Evolutionary conservation across 2,329 filamentous ascomycete species (phyloP).

Genomic region (Scytalidium lignicola): DNA sequence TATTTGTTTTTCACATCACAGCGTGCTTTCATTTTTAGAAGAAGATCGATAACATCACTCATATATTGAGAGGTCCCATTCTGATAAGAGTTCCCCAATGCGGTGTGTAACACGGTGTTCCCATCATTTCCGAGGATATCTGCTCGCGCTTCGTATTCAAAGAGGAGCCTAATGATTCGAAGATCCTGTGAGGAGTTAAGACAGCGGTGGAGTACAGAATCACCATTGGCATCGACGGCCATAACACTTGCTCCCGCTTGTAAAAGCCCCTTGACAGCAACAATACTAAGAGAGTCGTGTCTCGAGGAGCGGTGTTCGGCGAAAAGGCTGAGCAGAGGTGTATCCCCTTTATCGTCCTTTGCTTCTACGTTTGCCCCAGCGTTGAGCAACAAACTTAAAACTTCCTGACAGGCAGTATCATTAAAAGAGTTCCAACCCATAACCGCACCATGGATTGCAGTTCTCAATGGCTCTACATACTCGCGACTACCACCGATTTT

Average conservation of each 20-base stretch:
- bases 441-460: neutral
- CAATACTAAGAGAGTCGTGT: neutral
- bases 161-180: slow-evolving; percentile 18
- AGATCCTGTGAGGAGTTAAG: slow-evolving; percentile 9
- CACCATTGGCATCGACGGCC: slow-evolving; percentile 2
- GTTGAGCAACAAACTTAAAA: slow-evolving; percentile 13
- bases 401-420: slow-evolving; percentile 1
- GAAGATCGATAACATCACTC: slow-evolving; percentile 3
- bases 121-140: slow-evolving; percentile 12
- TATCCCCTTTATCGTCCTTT: slow-evolving; percentile 9
- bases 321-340: slow-evolving; percentile 14
- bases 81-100: slow-evolving; percentile 1
- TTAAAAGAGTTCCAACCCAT: slow-evolving; percentile 2
- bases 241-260: slow-evolving; percentile 6
- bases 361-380: slow-evolving; percentile 22
- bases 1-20: slow-evolving; percentile 7
- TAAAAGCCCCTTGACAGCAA: slow-evolving; percentile 3
- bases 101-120: slow-evolving; percentile 10
- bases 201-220: slow-evolving; percentile 8
- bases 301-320: neutral
- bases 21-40: slow-evolving; percentile 3
- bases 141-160: slow-evolving; percentile 29
- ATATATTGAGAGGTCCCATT: neutral
- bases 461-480: neutral
- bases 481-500: neutral